These are phyloP conservation scores for Cyclanthera cordifolia DNA, from an alignment of 306 rosid genomes.

Conservation along the genomic window DNA sequence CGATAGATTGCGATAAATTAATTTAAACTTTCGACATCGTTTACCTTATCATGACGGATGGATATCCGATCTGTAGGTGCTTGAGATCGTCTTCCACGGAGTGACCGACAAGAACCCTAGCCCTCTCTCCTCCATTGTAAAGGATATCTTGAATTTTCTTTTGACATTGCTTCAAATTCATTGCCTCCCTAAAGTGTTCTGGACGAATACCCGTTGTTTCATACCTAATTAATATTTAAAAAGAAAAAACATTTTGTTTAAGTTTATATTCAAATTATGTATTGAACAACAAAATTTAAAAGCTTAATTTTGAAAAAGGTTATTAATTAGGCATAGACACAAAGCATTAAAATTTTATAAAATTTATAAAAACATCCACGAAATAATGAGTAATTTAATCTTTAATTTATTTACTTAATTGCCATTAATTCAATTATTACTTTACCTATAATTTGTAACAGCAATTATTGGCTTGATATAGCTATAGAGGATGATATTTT, in stretches of 20 bases:
- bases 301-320: too few species aligned
- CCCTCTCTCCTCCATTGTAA: constrained; percentile 69
- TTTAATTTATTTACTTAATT: not conserved
- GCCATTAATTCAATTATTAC: too few species aligned
- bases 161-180: constrained; percentile 55
- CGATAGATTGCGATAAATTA: not conserved
- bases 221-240: constrained; percentile 30
- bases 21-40: too few species aligned
- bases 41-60: constrained; percentile 54
- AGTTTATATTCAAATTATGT: not conserved
- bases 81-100: constrained; percentile 77
- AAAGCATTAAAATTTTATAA: too few species aligned
- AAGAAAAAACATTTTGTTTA: too few species aligned
- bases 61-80: constrained; percentile 58
- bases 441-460: constrained; percentile 65
- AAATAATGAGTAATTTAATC: not conserved
- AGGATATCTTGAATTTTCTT: constrained; percentile 79
- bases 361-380: too few species aligned
- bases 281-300: too few species aligned
- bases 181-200: constrained; percentile 77
- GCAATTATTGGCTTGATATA: constrained; percentile 70
- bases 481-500: constrained; percentile 66
- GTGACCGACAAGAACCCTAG: constrained; percentile 82
- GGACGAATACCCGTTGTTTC: constrained; percentile 81
- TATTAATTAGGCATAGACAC: too few species aligned